Percentiles rank a stretch among this genome's conserved stretches.
Evolutionary conservation across 2,329 filamentous ascomycete species (phyloP).

Genomic region (Phyllachora maydis): DNA sequence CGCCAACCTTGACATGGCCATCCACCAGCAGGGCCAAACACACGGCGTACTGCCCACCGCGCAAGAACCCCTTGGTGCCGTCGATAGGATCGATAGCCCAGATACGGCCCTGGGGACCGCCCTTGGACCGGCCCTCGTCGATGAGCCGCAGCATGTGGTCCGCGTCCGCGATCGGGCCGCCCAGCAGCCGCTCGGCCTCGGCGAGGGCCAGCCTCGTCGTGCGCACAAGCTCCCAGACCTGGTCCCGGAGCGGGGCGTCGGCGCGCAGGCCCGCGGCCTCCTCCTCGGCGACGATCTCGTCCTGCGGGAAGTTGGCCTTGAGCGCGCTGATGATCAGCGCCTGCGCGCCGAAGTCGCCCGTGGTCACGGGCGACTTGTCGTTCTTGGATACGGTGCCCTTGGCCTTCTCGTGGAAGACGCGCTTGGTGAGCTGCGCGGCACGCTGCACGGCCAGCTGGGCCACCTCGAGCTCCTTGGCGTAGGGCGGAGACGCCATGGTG

Average conservation of each 20-base stretch:
- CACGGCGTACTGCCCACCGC: constrained; percentile 92
- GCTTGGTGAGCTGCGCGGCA: constrained; percentile 32
- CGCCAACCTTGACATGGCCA: constrained; percentile 82
- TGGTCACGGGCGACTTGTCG: constrained; percentile 91
- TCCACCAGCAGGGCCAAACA: constrained; percentile 85
- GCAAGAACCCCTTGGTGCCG: constrained; percentile 90
- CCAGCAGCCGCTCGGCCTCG: constrained; percentile 44
- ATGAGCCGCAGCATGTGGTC: constrained; percentile 48
- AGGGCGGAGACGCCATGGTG: constrained; percentile 41
- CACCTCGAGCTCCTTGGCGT: constrained; percentile 60
- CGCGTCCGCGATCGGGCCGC: constrained; percentile 41
- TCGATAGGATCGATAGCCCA: constrained; percentile 98
- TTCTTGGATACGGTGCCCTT: constrained; percentile 90
- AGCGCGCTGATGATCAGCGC: constrained; percentile 87
- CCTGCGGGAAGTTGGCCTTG: constrained; percentile 70
- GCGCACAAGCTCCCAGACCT: constrained; percentile 71
- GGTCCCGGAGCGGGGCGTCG: constrained; percentile 46
- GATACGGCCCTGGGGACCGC: constrained; percentile 57
- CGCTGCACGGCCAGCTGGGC: constrained; percentile 81
- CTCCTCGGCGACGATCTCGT: constrained; percentile 89
- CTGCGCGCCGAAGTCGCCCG: constrained; percentile 95
- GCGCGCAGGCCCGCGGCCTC: constrained; percentile 64
- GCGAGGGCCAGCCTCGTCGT: constrained; percentile 39
- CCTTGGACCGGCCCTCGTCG: constrained; percentile 47
- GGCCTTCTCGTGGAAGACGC: constrained; percentile 54